These are phyloP conservation scores for Galerina marginata DNA, from an alignment of 768 basidiomycete genomes.

Conservation along the genomic window DNA sequence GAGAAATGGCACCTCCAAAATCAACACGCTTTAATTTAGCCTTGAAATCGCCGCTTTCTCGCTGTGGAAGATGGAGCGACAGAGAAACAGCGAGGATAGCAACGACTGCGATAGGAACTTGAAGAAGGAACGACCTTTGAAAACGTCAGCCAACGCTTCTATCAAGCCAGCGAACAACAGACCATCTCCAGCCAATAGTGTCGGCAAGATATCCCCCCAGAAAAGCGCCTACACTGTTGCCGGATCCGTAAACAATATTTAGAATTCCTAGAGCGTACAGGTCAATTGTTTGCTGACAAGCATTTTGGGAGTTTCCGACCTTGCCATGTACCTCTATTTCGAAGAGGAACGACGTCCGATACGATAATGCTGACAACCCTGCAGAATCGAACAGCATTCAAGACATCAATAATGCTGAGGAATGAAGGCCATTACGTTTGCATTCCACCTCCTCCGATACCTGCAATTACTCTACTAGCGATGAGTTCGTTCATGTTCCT, in stretches of 20 bases:
- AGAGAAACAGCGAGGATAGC: conserved; percentile 60
- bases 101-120: conserved; percentile 60
- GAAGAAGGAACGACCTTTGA: conserved; percentile 60
- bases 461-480: conserved; percentile 56
- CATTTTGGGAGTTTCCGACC: conserved; percentile 34
- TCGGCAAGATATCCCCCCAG: conserved; percentile 68
- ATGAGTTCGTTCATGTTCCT: conserved; percentile 60
- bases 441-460: conserved; percentile 69
- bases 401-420: neutral
- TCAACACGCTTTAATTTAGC: conserved; percentile 66
- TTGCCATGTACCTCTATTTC: conserved; percentile 74
- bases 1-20: conserved; percentile 60
- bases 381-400: neutral
- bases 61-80: conserved; percentile 58
- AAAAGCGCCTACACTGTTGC: conserved; percentile 65
- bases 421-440: conserved; percentile 45
- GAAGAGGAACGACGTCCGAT: conserved; percentile 67
- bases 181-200: conserved; percentile 73
- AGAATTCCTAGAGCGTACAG: conserved; percentile 46
- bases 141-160: neutral
- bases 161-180: neutral
- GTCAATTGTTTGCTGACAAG: neutral
- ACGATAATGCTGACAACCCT: conserved; percentile 69
- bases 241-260: conserved; percentile 64
- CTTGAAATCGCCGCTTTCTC: conserved; percentile 44